Evolutionary conservation across 306 rosid genomes (phyloP).

Genomic region (Canavalia gladiata): DNA sequence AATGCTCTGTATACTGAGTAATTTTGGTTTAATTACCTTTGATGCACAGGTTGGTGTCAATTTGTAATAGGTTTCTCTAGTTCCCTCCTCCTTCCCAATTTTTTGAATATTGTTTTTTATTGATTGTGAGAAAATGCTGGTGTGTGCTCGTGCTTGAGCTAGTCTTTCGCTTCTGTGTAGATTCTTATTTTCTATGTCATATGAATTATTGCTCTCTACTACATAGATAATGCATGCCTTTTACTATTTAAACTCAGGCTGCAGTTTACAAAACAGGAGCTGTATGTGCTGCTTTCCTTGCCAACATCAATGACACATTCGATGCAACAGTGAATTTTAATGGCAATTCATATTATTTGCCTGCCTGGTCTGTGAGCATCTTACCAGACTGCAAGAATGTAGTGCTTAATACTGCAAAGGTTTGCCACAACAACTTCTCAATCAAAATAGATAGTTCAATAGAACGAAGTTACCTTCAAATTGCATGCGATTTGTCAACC

Average conservation of each 20-base stretch:
- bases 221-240: slow-evolving; percentile 1
- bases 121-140: slow-evolving; percentile 10
- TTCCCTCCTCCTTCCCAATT: not conserved
- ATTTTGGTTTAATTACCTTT: no score
- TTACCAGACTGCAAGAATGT: slow-evolving; percentile 96
- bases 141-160: not conserved
- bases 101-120: slow-evolving; percentile 13
- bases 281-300: slow-evolving; percentile 83
- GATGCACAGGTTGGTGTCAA: not conserved
- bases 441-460: slow-evolving; percentile 15
- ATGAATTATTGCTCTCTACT: slow-evolving; percentile 1
- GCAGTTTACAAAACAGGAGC: slow-evolving; percentile 81
- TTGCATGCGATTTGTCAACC: slow-evolving; percentile 9
- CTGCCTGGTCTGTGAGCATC: slow-evolving; percentile 98
- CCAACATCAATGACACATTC: slow-evolving; percentile 63
- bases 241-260: slow-evolving; percentile 60
- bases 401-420: slow-evolving; percentile 94
- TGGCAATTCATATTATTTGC: slow-evolving; percentile 80
- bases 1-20: no score
- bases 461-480: not conserved
- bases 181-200: slow-evolving; percentile 27
- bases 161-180: not conserved
- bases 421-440: slow-evolving; percentile 48
- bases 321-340: slow-evolving; percentile 77
- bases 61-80: not conserved